These are phyloP conservation scores for Populus tremula DNA, from an alignment of 345 rosid genomes.

Conservation along the genomic window DNA sequence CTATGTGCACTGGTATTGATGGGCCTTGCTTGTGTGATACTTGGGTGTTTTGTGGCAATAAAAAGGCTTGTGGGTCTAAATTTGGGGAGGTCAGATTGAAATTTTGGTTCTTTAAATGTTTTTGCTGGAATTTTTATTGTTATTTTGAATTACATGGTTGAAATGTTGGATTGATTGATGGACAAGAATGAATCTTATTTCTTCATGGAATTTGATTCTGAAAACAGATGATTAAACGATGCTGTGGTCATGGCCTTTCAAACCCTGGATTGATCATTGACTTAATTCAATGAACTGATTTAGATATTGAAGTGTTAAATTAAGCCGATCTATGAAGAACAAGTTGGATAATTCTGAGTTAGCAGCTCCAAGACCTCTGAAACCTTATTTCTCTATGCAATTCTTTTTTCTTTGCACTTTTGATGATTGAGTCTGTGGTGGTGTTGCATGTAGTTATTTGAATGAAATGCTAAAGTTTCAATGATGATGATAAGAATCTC, in stretches of 20 bases:
- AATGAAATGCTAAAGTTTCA: slow-evolving; percentile 7
- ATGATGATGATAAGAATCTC: neutral
- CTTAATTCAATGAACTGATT: neutral
- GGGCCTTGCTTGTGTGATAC: slow-evolving; percentile 98
- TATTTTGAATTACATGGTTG: neutral
- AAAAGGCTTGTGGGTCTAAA: slow-evolving; percentile 69
- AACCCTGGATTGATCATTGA: neutral
- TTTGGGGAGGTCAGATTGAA: slow-evolving; percentile 74
- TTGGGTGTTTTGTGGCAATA: slow-evolving; percentile 88
- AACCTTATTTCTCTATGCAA: neutral
- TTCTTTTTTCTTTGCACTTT: neutral
- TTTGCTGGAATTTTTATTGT: neutral
- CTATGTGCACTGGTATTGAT: slow-evolving; percentile 75
- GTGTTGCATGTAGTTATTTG: neutral
- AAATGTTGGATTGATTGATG: neutral
- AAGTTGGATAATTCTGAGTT: too few relatives aligned
- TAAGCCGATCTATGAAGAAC: too few relatives aligned
- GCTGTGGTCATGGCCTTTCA: neutral
- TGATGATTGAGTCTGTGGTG: neutral
- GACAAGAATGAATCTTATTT: neutral
- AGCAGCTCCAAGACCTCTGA: too few relatives aligned
- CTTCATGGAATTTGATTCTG: neutral
- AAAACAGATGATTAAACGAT: neutral
- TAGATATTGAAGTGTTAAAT: too few relatives aligned
- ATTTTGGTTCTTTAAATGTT: neutral